Conservation (phyloP, 345 rosid species). For the Streptanthus diversifolius region DNA sequence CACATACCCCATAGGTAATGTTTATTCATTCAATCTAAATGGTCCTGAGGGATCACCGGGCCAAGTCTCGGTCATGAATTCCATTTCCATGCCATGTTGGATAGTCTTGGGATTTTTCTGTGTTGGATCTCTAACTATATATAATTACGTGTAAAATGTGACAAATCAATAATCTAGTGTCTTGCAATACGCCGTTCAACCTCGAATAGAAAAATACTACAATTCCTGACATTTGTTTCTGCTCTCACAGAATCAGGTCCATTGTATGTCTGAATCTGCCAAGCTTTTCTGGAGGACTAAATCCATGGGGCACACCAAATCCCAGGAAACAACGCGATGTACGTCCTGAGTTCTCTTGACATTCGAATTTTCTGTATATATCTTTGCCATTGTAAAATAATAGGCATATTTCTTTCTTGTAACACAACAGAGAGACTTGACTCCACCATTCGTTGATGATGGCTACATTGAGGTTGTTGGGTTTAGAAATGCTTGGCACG, state of each 20-base stretch:
- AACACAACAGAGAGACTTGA: constrained; percentile 60
- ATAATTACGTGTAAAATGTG: not conserved
- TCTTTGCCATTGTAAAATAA: not conserved
- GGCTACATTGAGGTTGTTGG: constrained; percentile 85
- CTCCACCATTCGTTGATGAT: constrained; percentile 88
- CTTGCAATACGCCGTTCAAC: not conserved
- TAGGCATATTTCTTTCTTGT: constrained; percentile 9
- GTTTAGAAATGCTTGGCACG: constrained; percentile 98
- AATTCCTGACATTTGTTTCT: constrained; percentile 10
- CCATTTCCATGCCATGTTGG: constrained; percentile 14
- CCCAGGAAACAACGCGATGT: constrained; percentile 50
- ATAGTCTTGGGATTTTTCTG: constrained; percentile 7
- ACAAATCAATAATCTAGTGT: not conserved
- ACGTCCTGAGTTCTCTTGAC: constrained; percentile 22
- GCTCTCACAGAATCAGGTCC: constrained; percentile 48
- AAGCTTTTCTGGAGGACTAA: constrained; percentile 94
- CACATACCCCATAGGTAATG: constrained; percentile 48
- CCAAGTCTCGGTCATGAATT: not conserved
- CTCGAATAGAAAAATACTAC: not conserved
- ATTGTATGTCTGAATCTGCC: constrained; percentile 91
- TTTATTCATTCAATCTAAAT: constrained; percentile 2
- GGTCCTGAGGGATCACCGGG: constrained; percentile 2
- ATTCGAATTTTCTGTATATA: not conserved
- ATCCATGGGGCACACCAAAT: constrained; percentile 91
- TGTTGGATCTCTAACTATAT: not conserved